Conservation (phyloP, 768 basidiomycete genomes). For the Kwoniella sp. region DNA sequence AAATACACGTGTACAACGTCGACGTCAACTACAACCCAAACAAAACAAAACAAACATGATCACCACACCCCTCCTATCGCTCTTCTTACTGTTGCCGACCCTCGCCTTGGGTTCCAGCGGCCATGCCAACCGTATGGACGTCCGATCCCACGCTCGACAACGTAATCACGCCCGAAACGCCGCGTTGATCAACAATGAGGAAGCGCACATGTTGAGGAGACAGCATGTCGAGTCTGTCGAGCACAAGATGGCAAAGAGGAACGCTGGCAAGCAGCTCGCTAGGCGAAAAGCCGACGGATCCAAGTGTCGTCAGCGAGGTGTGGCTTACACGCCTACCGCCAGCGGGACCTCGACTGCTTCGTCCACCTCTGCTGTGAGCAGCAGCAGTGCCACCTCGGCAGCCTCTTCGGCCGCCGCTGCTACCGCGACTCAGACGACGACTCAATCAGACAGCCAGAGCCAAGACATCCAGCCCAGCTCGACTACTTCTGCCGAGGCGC, state of each 20-base stretch:
- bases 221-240: conserved; percentile 17
- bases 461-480: conserved; percentile 4
- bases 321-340: conserved; percentile 2
- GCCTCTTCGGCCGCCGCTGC: background rate
- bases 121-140: conserved; percentile 17
- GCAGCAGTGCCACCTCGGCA: background rate
- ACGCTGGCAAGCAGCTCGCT: conserved; percentile 4
- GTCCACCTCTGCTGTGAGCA: background rate
- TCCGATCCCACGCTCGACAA: conserved; percentile 21
- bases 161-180: conserved; percentile 16
- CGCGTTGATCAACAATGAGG: background rate
- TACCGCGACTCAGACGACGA: conserved; percentile 5
- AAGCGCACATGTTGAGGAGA: conserved; percentile 12
- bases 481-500: background rate
- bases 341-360: background rate
- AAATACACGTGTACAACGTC: background rate
- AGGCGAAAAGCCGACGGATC: conserved; percentile 20
- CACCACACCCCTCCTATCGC: conserved; percentile 13
- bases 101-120: conserved; percentile 11
- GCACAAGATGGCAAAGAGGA: conserved; percentile 21
- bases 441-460: background rate
- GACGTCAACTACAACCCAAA: background rate
- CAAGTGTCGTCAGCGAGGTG: conserved; percentile 16
- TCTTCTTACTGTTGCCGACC: conserved; percentile 18
- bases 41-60: conserved; percentile 9